Conservation (phyloP, 1,139 yeast genomes). For the Nakaseomyces nivariensis region DNA sequence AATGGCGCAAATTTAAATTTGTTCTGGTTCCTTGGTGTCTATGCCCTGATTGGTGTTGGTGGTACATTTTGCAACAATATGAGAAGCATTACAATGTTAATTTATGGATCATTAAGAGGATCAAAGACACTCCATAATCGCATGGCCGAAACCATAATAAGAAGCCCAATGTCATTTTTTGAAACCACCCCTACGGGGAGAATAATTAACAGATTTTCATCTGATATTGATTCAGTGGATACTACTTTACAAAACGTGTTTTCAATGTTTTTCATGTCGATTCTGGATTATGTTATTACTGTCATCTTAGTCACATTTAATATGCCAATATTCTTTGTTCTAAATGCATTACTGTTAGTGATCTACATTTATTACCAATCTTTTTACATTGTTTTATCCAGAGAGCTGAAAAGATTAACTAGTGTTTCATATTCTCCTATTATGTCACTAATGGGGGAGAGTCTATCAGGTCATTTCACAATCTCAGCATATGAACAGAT, state of each 20-base stretch:
- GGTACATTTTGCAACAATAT: conserved; percentile 39
- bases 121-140: conserved; percentile 50
- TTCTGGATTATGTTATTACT: conserved; percentile 39
- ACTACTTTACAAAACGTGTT: conserved; percentile 40
- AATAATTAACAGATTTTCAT: conserved; percentile 57
- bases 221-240: conserved; percentile 60
- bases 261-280: conserved; percentile 36
- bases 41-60: conserved; percentile 49
- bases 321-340: conserved; percentile 42
- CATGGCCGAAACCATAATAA: conserved; percentile 53
- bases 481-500: conserved; percentile 46
- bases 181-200: conserved; percentile 79
- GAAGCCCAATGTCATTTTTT: conserved; percentile 69
- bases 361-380: conserved; percentile 45
- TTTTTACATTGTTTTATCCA: conserved; percentile 42
- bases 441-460: conserved; percentile 55
- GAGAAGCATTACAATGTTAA: conserved; percentile 48
- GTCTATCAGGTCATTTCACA: conserved; percentile 50
- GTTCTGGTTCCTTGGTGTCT: conserved; percentile 46
- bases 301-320: conserved; percentile 41
- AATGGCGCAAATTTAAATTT: conserved; percentile 41
- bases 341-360: conserved; percentile 35
- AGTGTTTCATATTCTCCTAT: conserved; percentile 49
- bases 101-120: conserved; percentile 55
- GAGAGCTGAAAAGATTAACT: conserved; percentile 48